Conservation (phyloP, 768 basidiomycete genomes). For the Cystofilobasidium capitatum region DNA sequence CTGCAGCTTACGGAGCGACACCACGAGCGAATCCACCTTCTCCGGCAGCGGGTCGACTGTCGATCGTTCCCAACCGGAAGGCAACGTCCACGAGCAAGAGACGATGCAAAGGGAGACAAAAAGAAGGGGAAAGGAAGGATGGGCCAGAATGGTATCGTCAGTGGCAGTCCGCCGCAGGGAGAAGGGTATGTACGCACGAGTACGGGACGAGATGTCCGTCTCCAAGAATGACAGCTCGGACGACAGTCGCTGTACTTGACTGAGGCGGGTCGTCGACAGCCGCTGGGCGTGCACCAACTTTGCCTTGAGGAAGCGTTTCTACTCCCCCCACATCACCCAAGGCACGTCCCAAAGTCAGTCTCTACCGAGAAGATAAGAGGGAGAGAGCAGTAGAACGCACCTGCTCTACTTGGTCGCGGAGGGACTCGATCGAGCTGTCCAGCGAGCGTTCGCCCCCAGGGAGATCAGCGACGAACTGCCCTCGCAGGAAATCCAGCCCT, state of each 20-base stretch:
- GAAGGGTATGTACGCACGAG: neutral
- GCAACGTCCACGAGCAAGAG: no score
- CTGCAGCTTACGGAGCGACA: neutral
- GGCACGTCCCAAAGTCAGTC: no score
- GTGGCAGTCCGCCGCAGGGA: no score
- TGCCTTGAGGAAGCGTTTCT: constrained; percentile 2
- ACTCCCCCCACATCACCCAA: no score
- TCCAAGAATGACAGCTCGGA: neutral
- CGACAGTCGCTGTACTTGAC: neutral
- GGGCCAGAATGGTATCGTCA: no score
- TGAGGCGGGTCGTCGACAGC: neutral
- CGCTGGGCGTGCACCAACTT: neutral
- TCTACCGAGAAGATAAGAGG: no score
- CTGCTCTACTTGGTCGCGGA: constrained; percentile 24
- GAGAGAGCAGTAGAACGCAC: neutral
- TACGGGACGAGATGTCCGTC: neutral
- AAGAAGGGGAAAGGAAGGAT: no score
- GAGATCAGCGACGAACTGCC: constrained; percentile 21
- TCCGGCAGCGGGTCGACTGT: neutral
- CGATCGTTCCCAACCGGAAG: neutral
- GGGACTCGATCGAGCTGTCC: constrained; percentile 13
- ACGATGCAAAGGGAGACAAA: no score
- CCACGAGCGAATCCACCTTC: neutral
- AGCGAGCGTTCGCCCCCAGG: constrained; percentile 15
- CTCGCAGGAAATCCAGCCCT: constrained; percentile 18